Conservation (phyloP, 305 asterid genomes). For the Solanum chacoense region DNA sequence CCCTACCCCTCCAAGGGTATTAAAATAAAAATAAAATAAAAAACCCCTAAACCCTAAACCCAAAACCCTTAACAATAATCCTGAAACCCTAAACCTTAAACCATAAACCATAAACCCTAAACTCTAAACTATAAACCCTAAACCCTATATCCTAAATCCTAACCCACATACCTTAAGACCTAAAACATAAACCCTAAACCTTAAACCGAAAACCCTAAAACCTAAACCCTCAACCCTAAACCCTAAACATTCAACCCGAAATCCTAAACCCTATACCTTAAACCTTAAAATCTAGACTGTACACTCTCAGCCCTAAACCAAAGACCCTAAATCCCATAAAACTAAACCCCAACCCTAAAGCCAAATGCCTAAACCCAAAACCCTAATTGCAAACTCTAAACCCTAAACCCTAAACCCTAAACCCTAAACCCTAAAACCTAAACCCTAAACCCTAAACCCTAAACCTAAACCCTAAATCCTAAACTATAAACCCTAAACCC, state of each 20-base stretch:
- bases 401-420: not conserved
- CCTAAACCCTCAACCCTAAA: conserved; percentile 6
- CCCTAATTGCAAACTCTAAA: not conserved
- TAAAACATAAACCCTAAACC: not conserved
- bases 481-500: too few species aligned
- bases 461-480: too few species aligned
- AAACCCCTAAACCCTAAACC: not conserved
- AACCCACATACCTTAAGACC: too few species aligned
- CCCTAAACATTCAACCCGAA: not conserved
- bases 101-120: too few species aligned
- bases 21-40: too few species aligned
- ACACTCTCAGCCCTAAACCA: too few species aligned
- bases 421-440: not conserved
- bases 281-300: too few species aligned
- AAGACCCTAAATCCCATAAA: not conserved
- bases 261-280: too few species aligned
- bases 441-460: not conserved
- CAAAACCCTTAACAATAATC: not conserved
- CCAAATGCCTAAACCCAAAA: too few species aligned
- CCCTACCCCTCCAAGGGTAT: too few species aligned
- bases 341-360: not conserved
- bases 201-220: not conserved
- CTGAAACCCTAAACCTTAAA: too few species aligned
- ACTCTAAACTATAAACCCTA: not conserved
- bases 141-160: not conserved